Base-by-base conservation (phyloP, 176 grass and related monocot genomes). In the Lolium rigidum region DNA sequence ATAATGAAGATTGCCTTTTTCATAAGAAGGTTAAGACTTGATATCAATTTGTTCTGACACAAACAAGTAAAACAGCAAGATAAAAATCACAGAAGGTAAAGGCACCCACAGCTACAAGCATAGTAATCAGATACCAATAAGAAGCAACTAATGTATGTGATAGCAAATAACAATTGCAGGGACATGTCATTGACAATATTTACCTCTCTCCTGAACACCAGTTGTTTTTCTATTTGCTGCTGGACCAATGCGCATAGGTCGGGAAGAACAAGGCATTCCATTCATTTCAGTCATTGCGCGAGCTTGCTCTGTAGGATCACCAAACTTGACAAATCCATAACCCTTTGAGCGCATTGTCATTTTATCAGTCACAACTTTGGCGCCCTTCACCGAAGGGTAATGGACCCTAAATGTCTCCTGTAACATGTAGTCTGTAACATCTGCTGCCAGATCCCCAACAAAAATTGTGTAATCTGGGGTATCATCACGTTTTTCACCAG, bases 231-330 rank as follows among this genome's bases (percentile, higher is more conserved):
- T 99, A 77, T 88, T 96, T 24, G 97, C 88, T 63, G 97, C 97
- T 43, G 92, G 90, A 82, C 97, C 97, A 70, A 94, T 91, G 49
- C 97, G 86, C 97, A 99, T 99, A 24, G 94, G 85, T 80, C 97
- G 94, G 63, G 92, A 92, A 17, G 94, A 96, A 65, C 92, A 92
- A 44, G 87, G 90, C 92, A 99, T 92, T 25, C 97, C 97, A 85
- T 99, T 99, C 97, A 99, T 99, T 85, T 99, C 97, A 56, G 92
- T 88, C 97, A 99, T 96, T 54, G 97, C 97, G 74, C 93, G 88
- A 74, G 92, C 88, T 88, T 99, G 97, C 82, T 96, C 97, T 14
- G 89, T 86, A 70, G 86, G 74, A 85, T 99, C 97, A 55, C 90
- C 83, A 69, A 99, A 99, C 80, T 92, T 96, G 14, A 99, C 92